Percentiles rank a stretch among this genome's conserved stretches.
These are phyloP conservation scores for Trametes cinnabarina DNA, from an alignment of 768 basidiomycete species.

Conservation along the genomic window DNA sequence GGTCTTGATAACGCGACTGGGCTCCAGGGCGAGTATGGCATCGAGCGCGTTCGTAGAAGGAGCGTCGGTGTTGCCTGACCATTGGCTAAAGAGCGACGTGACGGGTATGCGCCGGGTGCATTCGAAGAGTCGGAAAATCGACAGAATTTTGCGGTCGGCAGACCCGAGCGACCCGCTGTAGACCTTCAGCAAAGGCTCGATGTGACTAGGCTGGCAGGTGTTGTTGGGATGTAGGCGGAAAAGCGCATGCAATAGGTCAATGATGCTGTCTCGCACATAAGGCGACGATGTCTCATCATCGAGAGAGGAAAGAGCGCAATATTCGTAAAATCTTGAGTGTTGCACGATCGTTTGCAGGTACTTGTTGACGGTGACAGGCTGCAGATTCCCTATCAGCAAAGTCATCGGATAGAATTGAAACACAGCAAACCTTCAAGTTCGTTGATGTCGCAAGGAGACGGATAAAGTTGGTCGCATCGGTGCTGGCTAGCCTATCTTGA, in stretches of 20 bases:
- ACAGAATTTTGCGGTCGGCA: conserved; percentile 65
- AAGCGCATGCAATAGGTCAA: conserved; percentile 58
- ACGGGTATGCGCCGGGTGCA: conserved; percentile 62
- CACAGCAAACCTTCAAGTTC: conserved; percentile 57
- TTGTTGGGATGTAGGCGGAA: conserved; percentile 78
- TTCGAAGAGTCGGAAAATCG: conserved; percentile 80
- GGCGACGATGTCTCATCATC: background rate
- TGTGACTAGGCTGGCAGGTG: conserved; percentile 81
- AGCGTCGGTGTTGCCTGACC: conserved; percentile 53
- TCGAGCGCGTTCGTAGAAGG: conserved; percentile 54
- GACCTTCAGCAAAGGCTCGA: conserved; percentile 71
- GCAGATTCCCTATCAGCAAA: too few species aligned
- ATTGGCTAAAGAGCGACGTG: conserved; percentile 58
- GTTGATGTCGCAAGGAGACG: conserved; percentile 23
- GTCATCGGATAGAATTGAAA: too few species aligned
- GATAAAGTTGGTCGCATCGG: conserved; percentile 29
- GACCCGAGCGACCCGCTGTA: conserved; percentile 72
- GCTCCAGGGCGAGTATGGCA: conserved; percentile 68
- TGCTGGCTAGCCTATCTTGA: conserved; percentile 54
- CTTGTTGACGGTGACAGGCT: conserved; percentile 73
- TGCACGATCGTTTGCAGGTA: conserved; percentile 74
- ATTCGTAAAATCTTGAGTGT: conserved; percentile 57
- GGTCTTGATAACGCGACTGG: conserved; percentile 64
- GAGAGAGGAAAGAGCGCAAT: conserved; percentile 31
- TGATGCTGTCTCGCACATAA: conserved; percentile 44